Base-by-base conservation (phyloP, 768 basidiomycete species). In the Suillus subaureus region DNA sequence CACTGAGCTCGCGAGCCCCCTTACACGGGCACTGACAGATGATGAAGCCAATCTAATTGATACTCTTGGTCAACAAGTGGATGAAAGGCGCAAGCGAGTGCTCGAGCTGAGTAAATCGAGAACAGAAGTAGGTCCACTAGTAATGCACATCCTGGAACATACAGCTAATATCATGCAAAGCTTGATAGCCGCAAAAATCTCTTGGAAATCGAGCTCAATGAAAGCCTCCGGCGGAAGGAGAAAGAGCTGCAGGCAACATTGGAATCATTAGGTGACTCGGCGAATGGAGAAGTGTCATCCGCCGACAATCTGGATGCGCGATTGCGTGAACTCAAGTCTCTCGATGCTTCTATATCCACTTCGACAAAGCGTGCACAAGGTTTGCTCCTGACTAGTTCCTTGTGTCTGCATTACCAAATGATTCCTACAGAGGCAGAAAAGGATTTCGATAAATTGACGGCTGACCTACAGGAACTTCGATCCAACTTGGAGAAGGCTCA, bases 181-280 rank as follows among this genome's bases (percentile, higher is more conserved):
- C 77, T 94, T 68, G 89, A 92, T 47, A 85, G 87, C 15, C 83
- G 83, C 68, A 95, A 93, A 79, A 93, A 91, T 72, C 78, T 89
- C 5, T 78, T 97, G 35, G 95, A 97, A 74, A 96, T 97, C 62
- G 97, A 99, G 75, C 83, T 99, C 56, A 94, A 92, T 68, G 97
- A 99, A 75, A 89, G 89, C 70, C 82, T 99, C 16, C 84, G 89
- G 26, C 86, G 96, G 9, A 85, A 91, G 31, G 84, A 88, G 52
- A 91, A 94, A 60, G 97, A 96, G 69, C 73, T 99, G 9, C 85
- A 87, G 60, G 77, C 79, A 40, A 91, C 91, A 74, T 78, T 98
- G 13, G 96, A 97, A 68, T 79, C 84, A 28, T 78, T 92, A n/a
- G 91, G 86, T 23, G 89, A 89, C 47, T 79, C 83, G 3, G 85